Conservation (phyloP, 2,329 filamentous ascomycete species). For the Capronia americana region DNA sequence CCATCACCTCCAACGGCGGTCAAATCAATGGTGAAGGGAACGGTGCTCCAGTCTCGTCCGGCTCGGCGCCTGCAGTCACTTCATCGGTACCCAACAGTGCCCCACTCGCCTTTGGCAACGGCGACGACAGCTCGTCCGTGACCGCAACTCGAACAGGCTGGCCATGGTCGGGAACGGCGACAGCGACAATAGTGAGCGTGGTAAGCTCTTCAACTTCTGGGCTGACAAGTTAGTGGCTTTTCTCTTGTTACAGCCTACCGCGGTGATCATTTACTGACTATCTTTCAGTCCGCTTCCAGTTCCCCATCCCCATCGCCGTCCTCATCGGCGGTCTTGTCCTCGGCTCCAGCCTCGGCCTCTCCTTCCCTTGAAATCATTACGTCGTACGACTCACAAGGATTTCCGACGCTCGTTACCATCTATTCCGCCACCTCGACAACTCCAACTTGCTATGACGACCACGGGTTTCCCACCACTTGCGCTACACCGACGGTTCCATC, state of each 20-base stretch:
- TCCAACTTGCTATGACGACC: conserved; percentile 53
- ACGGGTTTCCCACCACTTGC: conserved; percentile 53
- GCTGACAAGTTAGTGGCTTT: conserved; percentile 45
- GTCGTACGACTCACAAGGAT: conserved; percentile 55
- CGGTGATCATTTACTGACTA: conserved; percentile 40
- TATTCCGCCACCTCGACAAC: conserved; percentile 45
- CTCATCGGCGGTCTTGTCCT: conserved; percentile 53
- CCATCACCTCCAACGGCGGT: conserved; percentile 82
- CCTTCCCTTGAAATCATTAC: conserved; percentile 56
- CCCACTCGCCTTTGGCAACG: conserved; percentile 69
- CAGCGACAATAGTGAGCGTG: conserved; percentile 72
- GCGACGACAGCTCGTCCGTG: conserved; percentile 46
- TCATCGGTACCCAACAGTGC: conserved; percentile 46
- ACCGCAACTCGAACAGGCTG: conserved; percentile 65
- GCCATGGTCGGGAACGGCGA: conserved; percentile 68
- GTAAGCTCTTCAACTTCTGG: conserved; percentile 71
- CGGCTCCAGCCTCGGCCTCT: conserved; percentile 52
- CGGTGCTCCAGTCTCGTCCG: conserved; percentile 46
- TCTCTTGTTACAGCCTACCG: conserved; percentile 29
- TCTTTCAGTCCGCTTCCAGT: conserved; percentile 47
- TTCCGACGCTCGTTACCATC: conserved; percentile 55
- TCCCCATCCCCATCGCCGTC: conserved; percentile 60
- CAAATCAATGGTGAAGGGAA: conserved; percentile 71
- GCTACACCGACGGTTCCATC: neutral
- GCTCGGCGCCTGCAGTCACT: conserved; percentile 32